These are phyloP conservation scores for Nakazawaea wyomingensis DNA, from an alignment of 805 yeast genomes.

Conservation along the genomic window DNA sequence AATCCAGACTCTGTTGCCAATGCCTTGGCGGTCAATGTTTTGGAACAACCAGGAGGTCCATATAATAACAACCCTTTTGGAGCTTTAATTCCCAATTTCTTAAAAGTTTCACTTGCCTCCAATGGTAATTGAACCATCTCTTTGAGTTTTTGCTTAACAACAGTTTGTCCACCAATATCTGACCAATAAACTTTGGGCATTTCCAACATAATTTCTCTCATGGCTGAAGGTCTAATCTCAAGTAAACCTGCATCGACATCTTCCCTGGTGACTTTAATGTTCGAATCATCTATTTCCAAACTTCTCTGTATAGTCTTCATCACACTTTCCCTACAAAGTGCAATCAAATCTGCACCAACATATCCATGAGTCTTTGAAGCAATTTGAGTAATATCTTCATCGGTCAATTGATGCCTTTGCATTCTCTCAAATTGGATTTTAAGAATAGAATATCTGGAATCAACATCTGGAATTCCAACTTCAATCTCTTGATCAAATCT, in stretches of 20 bases:
- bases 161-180: slow-evolving; percentile 94
- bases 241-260: slow-evolving; percentile 72
- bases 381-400: slow-evolving; percentile 51
- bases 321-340: slow-evolving; percentile 83
- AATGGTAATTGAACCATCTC: slow-evolving; percentile 94
- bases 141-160: slow-evolving; percentile 68
- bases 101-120: slow-evolving; percentile 73
- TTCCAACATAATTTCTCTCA: slow-evolving; percentile 92
- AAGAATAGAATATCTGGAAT: slow-evolving; percentile 71
- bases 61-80: slow-evolving; percentile 91
- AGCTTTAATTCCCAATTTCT: slow-evolving; percentile 72
- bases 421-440: slow-evolving; percentile 52
- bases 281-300: slow-evolving; percentile 27
- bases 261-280: slow-evolving; percentile 40
- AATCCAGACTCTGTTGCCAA: slow-evolving; percentile 93
- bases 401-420: slow-evolving; percentile 45
- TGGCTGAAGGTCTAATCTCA: slow-evolving; percentile 91
- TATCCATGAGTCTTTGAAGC: slow-evolving; percentile 90
- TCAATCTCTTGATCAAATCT: slow-evolving; percentile 87
- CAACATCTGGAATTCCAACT: slow-evolving; percentile 86
- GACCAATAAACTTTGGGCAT: slow-evolving; percentile 92
- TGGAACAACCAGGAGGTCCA: slow-evolving; percentile 99
- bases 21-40: slow-evolving; percentile 92
- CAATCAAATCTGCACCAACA: slow-evolving; percentile 93
- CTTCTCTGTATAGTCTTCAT: slow-evolving; percentile 74